Evolutionary conservation across 148 eudicot genomes (phyloP).

Genomic region (Pharnaceum exiguum): DNA sequence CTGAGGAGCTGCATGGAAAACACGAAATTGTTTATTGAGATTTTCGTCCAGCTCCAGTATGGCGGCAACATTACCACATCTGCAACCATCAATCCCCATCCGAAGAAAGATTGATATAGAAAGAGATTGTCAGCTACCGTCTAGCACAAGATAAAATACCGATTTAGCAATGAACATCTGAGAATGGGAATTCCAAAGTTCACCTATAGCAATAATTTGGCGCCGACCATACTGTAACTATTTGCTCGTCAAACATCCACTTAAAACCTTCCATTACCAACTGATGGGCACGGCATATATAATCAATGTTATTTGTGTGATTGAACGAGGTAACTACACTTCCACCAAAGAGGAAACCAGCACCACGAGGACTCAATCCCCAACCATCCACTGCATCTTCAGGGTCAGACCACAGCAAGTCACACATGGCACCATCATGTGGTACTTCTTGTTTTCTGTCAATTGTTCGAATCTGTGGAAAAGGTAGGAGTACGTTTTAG

Average conservation of each 20-base stretch:
- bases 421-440: slow-evolving; percentile 97
- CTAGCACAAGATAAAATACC: not conserved
- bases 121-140: no score
- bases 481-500: not conserved
- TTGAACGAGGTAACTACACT: slow-evolving; percentile 64
- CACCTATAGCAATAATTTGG: slow-evolving; percentile 95
- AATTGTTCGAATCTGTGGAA: slow-evolving; percentile 72
- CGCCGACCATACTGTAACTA: slow-evolving; percentile 98
- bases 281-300: slow-evolving; percentile 94
- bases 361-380: slow-evolving; percentile 98
- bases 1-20: slow-evolving; percentile 97
- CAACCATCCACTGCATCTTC: slow-evolving; percentile 84
- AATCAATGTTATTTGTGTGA: slow-evolving; percentile 71
- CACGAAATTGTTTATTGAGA: slow-evolving; percentile 71
- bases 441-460: slow-evolving; percentile 97
- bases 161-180: not conserved
- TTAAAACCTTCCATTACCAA: slow-evolving; percentile 94
- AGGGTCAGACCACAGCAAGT: slow-evolving; percentile 96
- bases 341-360: slow-evolving; percentile 85
- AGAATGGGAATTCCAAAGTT: not conserved
- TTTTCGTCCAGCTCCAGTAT: slow-evolving; percentile 93
- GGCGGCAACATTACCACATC: slow-evolving; percentile 98
- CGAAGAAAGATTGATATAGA: no score
- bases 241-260: slow-evolving; percentile 89
- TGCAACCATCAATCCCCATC: slow-evolving; percentile 16